Percentiles rank a stretch among this genome's conserved stretches.
Evolutionary conservation across 139 green algal species (phyloP).

Genomic region (Chlorella sp.): DNA sequence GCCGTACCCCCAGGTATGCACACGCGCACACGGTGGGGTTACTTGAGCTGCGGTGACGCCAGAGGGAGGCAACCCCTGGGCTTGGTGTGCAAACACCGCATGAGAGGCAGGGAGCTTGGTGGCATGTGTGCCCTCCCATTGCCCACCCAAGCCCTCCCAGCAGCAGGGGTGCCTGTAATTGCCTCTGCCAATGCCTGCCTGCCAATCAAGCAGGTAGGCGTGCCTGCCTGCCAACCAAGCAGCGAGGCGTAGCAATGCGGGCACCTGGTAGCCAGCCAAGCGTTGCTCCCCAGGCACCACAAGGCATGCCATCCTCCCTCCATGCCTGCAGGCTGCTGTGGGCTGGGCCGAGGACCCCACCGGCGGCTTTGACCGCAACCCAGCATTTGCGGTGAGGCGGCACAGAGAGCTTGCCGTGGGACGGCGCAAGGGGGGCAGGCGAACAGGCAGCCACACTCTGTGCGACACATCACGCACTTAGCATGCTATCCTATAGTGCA

Average conservation of each 20-base stretch:
- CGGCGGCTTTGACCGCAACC: constrained; percentile 21
- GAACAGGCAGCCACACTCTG: not conserved
- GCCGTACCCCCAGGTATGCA: not conserved
- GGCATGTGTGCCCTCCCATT: too few relatives aligned
- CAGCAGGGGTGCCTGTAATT: not conserved
- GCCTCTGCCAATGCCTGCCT: not conserved
- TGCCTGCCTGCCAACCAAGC: too few relatives aligned
- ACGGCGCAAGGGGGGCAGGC: too few relatives aligned
- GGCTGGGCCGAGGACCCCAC: constrained; percentile 34
- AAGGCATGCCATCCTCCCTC: not conserved
- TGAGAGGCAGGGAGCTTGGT: too few relatives aligned
- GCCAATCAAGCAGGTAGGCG: not conserved
- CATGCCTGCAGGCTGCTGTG: not conserved
- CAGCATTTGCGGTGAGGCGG: not conserved
- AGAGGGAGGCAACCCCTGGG: not conserved
- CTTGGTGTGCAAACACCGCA: too few relatives aligned
- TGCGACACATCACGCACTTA: not conserved
- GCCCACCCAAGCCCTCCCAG: not conserved
- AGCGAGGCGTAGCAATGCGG: too few relatives aligned
- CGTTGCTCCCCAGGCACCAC: not conserved
- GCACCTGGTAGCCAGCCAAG: too few relatives aligned
- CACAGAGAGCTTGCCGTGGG: not conserved
- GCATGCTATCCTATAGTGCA: too few relatives aligned
- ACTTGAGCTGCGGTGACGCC: not conserved
- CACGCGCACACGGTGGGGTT: not conserved